Evolutionary conservation across 441 rosid genomes (phyloP).

Genomic region (Croton setiger): DNA sequence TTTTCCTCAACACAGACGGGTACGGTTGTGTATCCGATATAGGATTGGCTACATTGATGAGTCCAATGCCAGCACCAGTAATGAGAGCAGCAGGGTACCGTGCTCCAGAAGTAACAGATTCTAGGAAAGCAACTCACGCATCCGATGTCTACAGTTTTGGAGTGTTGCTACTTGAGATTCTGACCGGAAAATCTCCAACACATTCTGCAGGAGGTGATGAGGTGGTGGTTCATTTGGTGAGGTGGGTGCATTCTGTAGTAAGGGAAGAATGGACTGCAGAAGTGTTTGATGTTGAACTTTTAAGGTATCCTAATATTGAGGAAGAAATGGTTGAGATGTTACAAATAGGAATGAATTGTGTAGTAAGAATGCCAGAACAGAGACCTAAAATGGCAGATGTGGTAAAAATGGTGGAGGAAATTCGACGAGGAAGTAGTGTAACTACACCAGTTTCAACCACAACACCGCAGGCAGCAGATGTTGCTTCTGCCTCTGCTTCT

Average conservation of each 20-base stretch:
- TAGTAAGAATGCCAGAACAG: slow-evolving; percentile 59
- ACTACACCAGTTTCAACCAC: slow-evolving; percentile 39
- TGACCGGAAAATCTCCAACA: slow-evolving; percentile 68
- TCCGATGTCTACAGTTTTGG: slow-evolving; percentile 87
- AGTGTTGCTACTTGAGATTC: slow-evolving; percentile 79
- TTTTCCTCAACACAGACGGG: slow-evolving; percentile 59
- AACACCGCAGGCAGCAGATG: slow-evolving; percentile 37
- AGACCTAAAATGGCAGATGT: slow-evolving; percentile 70
- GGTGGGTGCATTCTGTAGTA: slow-evolving; percentile 92
- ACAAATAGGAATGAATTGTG: slow-evolving; percentile 84
- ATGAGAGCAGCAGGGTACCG: slow-evolving; percentile 64
- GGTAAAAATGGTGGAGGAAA: slow-evolving; percentile 66
- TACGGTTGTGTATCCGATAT: slow-evolving; percentile 63
- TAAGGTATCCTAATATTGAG: slow-evolving; percentile 81
- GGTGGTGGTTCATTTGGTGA: slow-evolving; percentile 63
- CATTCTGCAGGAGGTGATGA: slow-evolving; percentile 51
- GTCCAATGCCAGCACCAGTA: slow-evolving; percentile 42
- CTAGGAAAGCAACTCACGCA: slow-evolving; percentile 59
- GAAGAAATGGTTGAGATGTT: slow-evolving; percentile 97
- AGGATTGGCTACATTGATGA: slow-evolving; percentile 72
- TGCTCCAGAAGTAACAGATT: slow-evolving; percentile 81
- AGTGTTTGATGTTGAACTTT: slow-evolving; percentile 79
- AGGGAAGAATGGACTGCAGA: slow-evolving; percentile 99
- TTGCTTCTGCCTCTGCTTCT: slow-evolving; percentile 45
- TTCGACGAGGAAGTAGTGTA: slow-evolving; percentile 33